Evolutionary conservation across 2,329 filamentous ascomycete genomes (phyloP), one percentile per base, ranked within the genome.

Genomic region (Emericellopsis cladophorae): DNA sequence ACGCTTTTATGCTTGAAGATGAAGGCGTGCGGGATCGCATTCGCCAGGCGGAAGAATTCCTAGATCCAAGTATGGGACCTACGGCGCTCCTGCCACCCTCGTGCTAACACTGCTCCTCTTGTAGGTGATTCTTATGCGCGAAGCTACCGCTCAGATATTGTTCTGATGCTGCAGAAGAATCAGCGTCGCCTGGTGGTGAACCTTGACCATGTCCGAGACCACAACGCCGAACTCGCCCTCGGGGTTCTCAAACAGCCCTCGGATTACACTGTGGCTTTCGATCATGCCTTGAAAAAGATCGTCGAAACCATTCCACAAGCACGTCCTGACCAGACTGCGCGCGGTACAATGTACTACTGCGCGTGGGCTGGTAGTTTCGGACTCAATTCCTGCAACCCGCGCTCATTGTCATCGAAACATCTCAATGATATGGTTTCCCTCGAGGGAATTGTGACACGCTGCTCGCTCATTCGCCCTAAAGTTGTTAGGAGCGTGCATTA

Each of bases 401-500:
- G 92, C 50, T 96, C 92, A 1, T 67, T 98, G 24, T 86, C 86
- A 39, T 95, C 90, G 3, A 73, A 79, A 33, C 85, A 94, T 53
- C 74, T 98, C 42, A 98, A 98, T 61, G 81, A 85, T 55, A 95
- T 98, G 89, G 85, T 98, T 12, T 95, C 89, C 4, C 73, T 98
- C 40, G 92, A 98, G 63, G 92, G 92, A 37, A 98, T 98, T 53
- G 92, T 98, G 34, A 98, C 92, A 31, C 84, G 92, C 60, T 94
- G 87, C 64, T 95, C 89, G 21, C 72, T 98, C 16, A 94, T 98
- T 47, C 77, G 93, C 42, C 92, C 92, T 10, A 98, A 98, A 64
- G 79, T 98, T n/a, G 81, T 96, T 46, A 94, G 93, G 66, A 96
- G 92, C 62, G 89, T 98, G 40, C 92, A 98, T 60, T 96, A 89